phyloP scores from a whole-genome alignment of 345 rosid species.

The Euclidium syriacum region DNA sequence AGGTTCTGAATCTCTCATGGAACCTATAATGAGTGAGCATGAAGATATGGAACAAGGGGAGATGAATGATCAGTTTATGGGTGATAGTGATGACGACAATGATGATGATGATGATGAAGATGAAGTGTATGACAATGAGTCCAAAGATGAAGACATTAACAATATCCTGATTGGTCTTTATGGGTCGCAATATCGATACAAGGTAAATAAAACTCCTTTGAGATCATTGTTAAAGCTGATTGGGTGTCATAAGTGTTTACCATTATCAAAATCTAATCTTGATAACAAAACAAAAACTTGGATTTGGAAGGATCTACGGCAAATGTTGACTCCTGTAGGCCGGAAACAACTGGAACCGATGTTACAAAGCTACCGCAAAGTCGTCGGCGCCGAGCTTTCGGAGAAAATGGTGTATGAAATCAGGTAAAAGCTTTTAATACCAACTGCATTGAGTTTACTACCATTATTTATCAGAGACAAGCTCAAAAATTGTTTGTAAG shows the following conservation, averaged over 20 bases:
- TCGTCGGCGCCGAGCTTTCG: constrained; percentile 62
- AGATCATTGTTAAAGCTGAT: background rate
- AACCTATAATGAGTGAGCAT: constrained; percentile 23
- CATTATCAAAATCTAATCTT: constrained; percentile 10
- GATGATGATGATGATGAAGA: constrained; percentile 39
- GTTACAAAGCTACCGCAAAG: constrained; percentile 49
- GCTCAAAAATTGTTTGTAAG: constrained; percentile 8
- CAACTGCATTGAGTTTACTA: background rate
- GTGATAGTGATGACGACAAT: constrained; percentile 26
- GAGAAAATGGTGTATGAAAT: constrained; percentile 65
- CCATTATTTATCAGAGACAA: background rate
- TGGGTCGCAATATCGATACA: constrained; percentile 52
- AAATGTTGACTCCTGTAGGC: constrained; percentile 29
- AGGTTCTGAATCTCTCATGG: constrained; percentile 35
- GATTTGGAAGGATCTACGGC: constrained; percentile 45
- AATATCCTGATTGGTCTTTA: constrained; percentile 42
- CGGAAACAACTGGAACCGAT: constrained; percentile 47
- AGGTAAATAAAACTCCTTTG: constrained; percentile 41
- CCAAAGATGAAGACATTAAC: constrained; percentile 38
- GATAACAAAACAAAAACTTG: constrained; percentile 1
- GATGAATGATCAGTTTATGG: constrained; percentile 17
- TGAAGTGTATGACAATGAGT: constrained; percentile 43
- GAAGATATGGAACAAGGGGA: constrained; percentile 45
- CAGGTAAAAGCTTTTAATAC: constrained; percentile 21
- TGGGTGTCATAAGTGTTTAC: background rate